A percentile compares a stretch with the other conserved stretches of the same genome.
Evolutionary conservation across 2,329 filamentous ascomycete genomes (phyloP).

Genomic region (Scolecobasidium constrictum): DNA sequence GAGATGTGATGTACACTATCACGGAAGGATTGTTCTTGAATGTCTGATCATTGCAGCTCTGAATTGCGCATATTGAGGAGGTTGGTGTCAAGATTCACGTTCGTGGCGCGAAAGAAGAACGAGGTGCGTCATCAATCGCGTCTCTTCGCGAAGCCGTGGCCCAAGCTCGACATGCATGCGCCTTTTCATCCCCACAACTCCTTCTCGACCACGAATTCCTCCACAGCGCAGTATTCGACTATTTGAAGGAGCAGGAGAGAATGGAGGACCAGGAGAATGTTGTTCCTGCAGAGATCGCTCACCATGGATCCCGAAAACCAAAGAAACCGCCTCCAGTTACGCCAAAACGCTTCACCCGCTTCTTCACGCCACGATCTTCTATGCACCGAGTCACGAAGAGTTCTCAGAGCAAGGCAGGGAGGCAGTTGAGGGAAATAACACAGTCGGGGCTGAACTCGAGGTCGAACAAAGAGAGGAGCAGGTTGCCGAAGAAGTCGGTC

Average conservation of each 20-base stretch:
- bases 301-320: conserved; percentile 20
- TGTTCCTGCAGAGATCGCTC: not conserved
- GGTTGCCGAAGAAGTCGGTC: conserved; percentile 23
- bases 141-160: no score
- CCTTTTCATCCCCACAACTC: no score
- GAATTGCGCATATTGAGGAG: no score
- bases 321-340: conserved; percentile 39
- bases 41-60: no score
- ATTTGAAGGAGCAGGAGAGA: no score
- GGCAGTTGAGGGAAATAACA: conserved; percentile 40
- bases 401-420: conserved; percentile 25
- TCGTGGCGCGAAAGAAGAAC: not conserved
- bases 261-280: not conserved
- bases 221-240: no score
- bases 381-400: conserved; percentile 15
- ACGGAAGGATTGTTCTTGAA: no score
- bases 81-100: no score
- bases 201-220: no score
- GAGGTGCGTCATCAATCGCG: no score
- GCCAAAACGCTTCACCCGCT: conserved; percentile 39
- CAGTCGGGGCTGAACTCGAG: conserved; percentile 31
- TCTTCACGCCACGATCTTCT: conserved; percentile 34
- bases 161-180: not conserved
- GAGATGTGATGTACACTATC: no score
- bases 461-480: not conserved